Conservation (phyloP, 768 basidiomycete genomes). For the Kwoniella sp. region DNA sequence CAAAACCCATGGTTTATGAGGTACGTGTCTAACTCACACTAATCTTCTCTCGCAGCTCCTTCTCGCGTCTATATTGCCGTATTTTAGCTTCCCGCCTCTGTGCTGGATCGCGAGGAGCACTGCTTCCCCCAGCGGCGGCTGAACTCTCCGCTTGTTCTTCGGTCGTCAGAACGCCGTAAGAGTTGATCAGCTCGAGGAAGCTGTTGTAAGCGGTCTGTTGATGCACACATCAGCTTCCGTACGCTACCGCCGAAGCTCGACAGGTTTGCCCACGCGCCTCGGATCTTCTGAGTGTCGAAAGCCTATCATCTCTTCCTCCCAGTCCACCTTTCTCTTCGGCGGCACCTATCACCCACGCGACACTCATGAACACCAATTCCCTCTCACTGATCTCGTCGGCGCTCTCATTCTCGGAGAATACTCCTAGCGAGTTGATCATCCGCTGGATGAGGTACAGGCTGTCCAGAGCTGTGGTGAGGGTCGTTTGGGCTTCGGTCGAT, state of each 20-base stretch:
- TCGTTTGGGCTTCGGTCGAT: constrained; percentile 28
- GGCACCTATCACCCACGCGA: constrained; percentile 51
- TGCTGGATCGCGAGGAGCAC: constrained; percentile 62
- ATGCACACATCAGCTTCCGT: background rate
- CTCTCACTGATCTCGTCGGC: constrained; percentile 53
- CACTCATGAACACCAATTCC: constrained; percentile 54
- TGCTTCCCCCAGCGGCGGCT: constrained; percentile 17
- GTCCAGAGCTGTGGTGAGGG: constrained; percentile 36
- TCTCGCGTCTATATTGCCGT: constrained; percentile 83
- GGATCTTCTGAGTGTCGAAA: constrained; percentile 37
- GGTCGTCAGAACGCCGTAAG: constrained; percentile 45
- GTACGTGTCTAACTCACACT: constrained; percentile 66
- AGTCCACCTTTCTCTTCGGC: constrained; percentile 45
- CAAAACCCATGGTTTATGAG: background rate
- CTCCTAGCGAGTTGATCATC: constrained; percentile 51
- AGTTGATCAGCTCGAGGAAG: constrained; percentile 45
- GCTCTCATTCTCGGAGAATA: constrained; percentile 56
- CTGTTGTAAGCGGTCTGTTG: constrained; percentile 38
- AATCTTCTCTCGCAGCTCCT: constrained; percentile 71
- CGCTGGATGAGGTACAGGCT: constrained; percentile 45
- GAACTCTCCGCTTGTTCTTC: constrained; percentile 45
- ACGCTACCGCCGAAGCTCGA: background rate
- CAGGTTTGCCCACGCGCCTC: constrained; percentile 40
- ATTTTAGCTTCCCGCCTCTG: constrained; percentile 85
- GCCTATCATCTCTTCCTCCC: constrained; percentile 42